These are phyloP conservation scores for Populus hybrid DNA, from an alignment of 441 rosid genomes.

Conservation along the genomic window DNA sequence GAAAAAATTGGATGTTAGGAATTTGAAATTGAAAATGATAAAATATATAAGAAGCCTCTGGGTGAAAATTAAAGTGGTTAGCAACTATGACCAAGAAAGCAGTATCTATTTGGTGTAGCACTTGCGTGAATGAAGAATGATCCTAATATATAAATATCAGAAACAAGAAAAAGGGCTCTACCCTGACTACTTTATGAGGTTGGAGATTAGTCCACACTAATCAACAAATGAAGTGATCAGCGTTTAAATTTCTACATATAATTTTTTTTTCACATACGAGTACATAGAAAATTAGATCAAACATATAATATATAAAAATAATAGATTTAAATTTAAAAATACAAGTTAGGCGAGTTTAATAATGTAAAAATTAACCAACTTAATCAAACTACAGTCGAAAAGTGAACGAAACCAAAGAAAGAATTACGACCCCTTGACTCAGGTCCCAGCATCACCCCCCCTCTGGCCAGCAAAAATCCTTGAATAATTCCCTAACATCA, in stretches of 20 bases:
- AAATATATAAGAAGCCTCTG: background rate
- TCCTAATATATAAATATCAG: too few species aligned
- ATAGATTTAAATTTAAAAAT: too few species aligned
- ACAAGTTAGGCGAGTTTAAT: too few species aligned
- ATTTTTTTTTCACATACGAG: too few species aligned
- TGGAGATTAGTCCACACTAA: background rate
- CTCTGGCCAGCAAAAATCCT: background rate
- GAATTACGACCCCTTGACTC: constrained; percentile 13
- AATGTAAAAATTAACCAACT: too few species aligned
- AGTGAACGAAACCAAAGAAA: background rate
- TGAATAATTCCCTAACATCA: constrained; percentile 17
- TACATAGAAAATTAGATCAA: too few species aligned
- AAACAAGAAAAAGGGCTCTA: background rate
- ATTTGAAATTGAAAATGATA: background rate
- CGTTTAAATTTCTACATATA: background rate
- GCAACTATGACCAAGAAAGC: background rate
- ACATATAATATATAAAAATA: too few species aligned
- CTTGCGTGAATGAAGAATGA: too few species aligned
- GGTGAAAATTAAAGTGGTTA: background rate
- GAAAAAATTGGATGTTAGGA: background rate
- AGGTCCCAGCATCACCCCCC: background rate
- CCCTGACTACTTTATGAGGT: too few species aligned
- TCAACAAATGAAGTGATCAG: background rate
- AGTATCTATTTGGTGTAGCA: background rate
- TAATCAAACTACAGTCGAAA: background rate